A percentile compares a stretch with the other conserved stretches of the same genome.
Evolutionary conservation across 306 rosid species (phyloP).

Genomic region (Arachis hypogaea): DNA sequence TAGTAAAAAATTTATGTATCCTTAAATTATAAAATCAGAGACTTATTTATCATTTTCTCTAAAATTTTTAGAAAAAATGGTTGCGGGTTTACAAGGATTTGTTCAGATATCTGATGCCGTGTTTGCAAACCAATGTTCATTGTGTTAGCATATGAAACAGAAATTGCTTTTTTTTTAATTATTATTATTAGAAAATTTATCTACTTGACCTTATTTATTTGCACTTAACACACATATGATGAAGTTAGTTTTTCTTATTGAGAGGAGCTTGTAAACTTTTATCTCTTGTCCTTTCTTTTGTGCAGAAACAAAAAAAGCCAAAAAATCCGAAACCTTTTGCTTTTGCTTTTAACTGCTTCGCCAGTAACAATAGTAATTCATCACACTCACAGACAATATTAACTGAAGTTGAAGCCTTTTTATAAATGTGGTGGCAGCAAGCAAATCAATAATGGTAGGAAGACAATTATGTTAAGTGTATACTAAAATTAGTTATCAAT

Average conservation of each 20-base stretch:
- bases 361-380: neutral
- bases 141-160: neutral
- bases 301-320: conserved; percentile 10
- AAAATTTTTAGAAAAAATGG: neutral
- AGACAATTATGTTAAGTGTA: too few relatives aligned
- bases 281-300: conserved; percentile 7
- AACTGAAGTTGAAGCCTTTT: neutral
- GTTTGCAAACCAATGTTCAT: neutral
- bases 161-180: too few relatives aligned
- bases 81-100: neutral
- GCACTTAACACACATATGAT: neutral
- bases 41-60: too few relatives aligned
- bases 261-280: neutral
- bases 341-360: conserved; percentile 27
- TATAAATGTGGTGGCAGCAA: too few relatives aligned
- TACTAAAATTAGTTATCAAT: too few relatives aligned
- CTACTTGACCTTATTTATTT: too few relatives aligned
- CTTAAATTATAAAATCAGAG: too few relatives aligned
- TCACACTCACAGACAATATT: neutral
- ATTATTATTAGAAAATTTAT: too few relatives aligned
- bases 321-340: neutral
- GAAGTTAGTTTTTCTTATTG: neutral
- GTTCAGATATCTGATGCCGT: conserved; percentile 1
- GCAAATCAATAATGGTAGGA: too few relatives aligned
- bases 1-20: too few relatives aligned